phyloP scores from a whole-genome alignment of 2,329 filamentous ascomycete species.

The Elsinoe batatas region DNA sequence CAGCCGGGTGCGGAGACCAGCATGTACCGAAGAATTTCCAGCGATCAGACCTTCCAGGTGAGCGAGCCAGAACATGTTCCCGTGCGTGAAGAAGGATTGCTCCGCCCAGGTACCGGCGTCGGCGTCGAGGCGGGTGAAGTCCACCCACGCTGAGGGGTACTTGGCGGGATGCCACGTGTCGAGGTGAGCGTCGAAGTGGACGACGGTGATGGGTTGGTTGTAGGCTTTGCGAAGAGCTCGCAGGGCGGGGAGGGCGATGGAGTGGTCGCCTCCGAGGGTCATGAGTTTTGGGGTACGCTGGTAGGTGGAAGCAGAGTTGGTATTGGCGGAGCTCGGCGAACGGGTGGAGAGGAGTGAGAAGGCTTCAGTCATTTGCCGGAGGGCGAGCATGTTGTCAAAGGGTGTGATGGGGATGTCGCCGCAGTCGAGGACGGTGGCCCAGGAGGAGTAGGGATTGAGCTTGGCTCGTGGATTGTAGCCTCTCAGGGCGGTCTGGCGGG shows the following conservation, averaged over 20 bases:
- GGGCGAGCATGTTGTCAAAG: conserved; percentile 73
- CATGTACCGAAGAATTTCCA: conserved; percentile 68
- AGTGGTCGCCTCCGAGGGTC: conserved; percentile 42
- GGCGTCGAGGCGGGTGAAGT: conserved; percentile 21
- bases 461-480: conserved; percentile 74
- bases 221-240: conserved; percentile 38
- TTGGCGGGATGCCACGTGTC: conserved; percentile 79
- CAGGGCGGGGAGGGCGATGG: conserved; percentile 42
- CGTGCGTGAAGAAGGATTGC: conserved; percentile 73
- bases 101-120: conserved; percentile 32
- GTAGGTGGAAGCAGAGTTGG: conserved; percentile 31
- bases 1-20: conserved; percentile 69
- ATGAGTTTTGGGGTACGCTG: conserved; percentile 37
- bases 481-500: conserved; percentile 61
- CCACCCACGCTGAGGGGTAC: conserved; percentile 67
- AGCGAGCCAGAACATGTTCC: conserved; percentile 86
- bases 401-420: conserved; percentile 83
- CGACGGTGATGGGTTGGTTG: conserved; percentile 36
- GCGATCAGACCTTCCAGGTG: conserved; percentile 68
- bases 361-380: conserved; percentile 74
- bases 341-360: conserved; percentile 57
- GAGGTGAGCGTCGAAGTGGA: conserved; percentile 53
- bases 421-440: conserved; percentile 75
- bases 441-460: conserved; percentile 73
- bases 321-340: conserved; percentile 25